Base-by-base conservation (phyloP, 805 yeast species). In the Ogataea dorogensis region DNA sequence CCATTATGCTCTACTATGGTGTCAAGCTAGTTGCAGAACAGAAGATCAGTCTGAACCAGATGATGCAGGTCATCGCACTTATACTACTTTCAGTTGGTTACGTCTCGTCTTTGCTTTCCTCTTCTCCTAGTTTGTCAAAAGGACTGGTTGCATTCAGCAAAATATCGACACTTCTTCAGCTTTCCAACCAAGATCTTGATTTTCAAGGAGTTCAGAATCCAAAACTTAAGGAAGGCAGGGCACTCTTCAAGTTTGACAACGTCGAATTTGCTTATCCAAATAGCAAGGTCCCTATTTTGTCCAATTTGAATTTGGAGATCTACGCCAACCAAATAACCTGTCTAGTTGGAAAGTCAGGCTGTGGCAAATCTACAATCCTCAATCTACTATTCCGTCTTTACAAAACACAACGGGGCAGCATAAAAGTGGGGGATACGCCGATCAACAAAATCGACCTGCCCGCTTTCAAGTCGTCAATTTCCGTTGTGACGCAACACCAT, bases 301-400 rank as follows among this genome's bases (percentile, higher is more conserved):
- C 63, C 1, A 49, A 68, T 19, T 47, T 84, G 5, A 56, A 59
- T 7, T 61, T 82, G 20, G 27, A 40, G 0, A 54, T 89, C 2
- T 18, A 50, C 0, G 49, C 61, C 8, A 73, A 75, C 13, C 75
- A 77, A 38, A 64, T 74, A 0, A 65, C 83, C 14, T 93, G 86
- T 0, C 58, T 93, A 1, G 75, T 81, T 3, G 99, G 98, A 0
- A 77, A 74, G 22, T 86, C 97, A 2, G 99, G 99, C 0, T 73
- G 82, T 10, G 99, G 99, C 0, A 93, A 93, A 58, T 83, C 96
- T 0, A 87, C 98, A 0, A 43, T 91, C 1, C 60, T 77, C 0
- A 64, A 70, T 1, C 48, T 89, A 9, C 44, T 89, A 0, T 58
- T 79, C 2, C 64, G 81, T 32, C 58, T 89, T 1, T 77, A 77